phyloP scores from a whole-genome alignment of 1,139 yeast species.

The Yamadazyma friedrichii region DNA sequence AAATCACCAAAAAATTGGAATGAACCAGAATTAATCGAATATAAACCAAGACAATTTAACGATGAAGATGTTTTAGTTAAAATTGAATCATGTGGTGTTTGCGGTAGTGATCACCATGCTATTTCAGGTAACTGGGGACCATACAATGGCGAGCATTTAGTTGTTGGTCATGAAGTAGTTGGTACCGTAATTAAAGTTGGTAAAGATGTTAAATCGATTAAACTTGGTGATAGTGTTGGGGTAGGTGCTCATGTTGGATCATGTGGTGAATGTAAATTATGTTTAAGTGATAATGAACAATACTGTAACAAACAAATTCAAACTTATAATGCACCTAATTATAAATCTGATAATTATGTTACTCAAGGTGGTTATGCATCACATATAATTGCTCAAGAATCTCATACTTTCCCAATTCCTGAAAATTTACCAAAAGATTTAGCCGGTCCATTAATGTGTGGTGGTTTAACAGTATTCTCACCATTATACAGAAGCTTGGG shows the following conservation, averaged over 20 bases:
- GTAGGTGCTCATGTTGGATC: constrained; percentile 55
- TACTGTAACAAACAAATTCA: constrained; percentile 44
- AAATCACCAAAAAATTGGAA: constrained; percentile 33
- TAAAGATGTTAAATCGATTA: constrained; percentile 41
- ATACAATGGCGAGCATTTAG: constrained; percentile 35
- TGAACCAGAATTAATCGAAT: constrained; percentile 38
- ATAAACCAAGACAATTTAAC: constrained; percentile 34
- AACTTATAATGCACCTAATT: constrained; percentile 47
- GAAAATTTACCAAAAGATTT: constrained; percentile 42
- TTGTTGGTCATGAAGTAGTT: constrained; percentile 52
- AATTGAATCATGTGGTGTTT: constrained; percentile 54
- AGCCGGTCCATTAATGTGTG: constrained; percentile 69
- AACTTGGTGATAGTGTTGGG: constrained; percentile 62
- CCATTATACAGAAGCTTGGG: constrained; percentile 45
- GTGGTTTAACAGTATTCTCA: constrained; percentile 61
- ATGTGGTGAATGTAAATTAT: constrained; percentile 49
- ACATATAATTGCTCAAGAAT: constrained; percentile 52
- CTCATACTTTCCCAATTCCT: constrained; percentile 57
- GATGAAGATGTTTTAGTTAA: constrained; percentile 46
- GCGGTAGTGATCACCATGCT: constrained; percentile 59
- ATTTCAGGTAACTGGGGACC: constrained; percentile 44
- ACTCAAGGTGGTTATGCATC: constrained; percentile 65
- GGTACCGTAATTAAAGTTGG: constrained; percentile 53
- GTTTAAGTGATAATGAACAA: constrained; percentile 46
- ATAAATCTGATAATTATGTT: constrained; percentile 32